These are phyloP conservation scores for Chaetomiaceae sp. DNA, from an alignment of 2,329 filamentous ascomycete genomes.

Conservation along the genomic window DNA sequence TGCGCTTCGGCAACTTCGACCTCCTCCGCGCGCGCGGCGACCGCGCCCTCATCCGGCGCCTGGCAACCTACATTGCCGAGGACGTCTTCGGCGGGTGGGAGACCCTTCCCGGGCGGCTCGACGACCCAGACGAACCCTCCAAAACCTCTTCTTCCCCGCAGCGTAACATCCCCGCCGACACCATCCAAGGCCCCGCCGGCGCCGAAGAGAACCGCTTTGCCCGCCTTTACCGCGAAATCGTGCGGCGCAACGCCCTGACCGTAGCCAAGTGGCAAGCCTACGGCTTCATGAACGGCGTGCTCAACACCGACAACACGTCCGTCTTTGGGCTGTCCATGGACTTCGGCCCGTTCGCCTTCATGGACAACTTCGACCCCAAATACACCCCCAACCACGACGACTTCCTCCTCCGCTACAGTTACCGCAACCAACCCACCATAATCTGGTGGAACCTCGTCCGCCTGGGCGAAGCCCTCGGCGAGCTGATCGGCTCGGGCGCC, in stretches of 20 bases:
- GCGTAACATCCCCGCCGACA: slow-evolving; percentile 51
- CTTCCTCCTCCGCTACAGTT: slow-evolving; percentile 78
- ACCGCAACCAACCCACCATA: slow-evolving; percentile 89
- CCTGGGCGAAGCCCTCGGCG: slow-evolving; percentile 82
- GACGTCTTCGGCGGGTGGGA: slow-evolving; percentile 87
- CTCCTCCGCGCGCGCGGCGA: slow-evolving; percentile 81
- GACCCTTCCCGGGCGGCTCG: slow-evolving; percentile 61
- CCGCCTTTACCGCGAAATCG: slow-evolving; percentile 81
- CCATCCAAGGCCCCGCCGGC: slow-evolving; percentile 62
- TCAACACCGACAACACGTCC: slow-evolving; percentile 97
- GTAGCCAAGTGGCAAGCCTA: slow-evolving; percentile 97
- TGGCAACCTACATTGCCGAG: slow-evolving; percentile 81
- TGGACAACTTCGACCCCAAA: slow-evolving; percentile 90
- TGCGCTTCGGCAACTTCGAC: slow-evolving; percentile 94
- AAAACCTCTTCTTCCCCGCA: slow-evolving; percentile 41
- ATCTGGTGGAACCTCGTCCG: slow-evolving; percentile 99
- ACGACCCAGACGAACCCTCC: slow-evolving; percentile 47
- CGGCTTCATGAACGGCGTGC: slow-evolving; percentile 97
- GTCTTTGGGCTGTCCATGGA: slow-evolving; percentile 85
- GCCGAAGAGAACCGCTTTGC: slow-evolving; percentile 80
- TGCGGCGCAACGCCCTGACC: slow-evolving; percentile 76
- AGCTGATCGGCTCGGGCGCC: slow-evolving; percentile 74
- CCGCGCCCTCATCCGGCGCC: slow-evolving; percentile 63
- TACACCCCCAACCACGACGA: slow-evolving; percentile 99
- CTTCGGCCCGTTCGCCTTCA: slow-evolving; percentile 94